Conservation (phyloP, 345 rosid species). For the Psidium friedrichsthalianum region DNA sequence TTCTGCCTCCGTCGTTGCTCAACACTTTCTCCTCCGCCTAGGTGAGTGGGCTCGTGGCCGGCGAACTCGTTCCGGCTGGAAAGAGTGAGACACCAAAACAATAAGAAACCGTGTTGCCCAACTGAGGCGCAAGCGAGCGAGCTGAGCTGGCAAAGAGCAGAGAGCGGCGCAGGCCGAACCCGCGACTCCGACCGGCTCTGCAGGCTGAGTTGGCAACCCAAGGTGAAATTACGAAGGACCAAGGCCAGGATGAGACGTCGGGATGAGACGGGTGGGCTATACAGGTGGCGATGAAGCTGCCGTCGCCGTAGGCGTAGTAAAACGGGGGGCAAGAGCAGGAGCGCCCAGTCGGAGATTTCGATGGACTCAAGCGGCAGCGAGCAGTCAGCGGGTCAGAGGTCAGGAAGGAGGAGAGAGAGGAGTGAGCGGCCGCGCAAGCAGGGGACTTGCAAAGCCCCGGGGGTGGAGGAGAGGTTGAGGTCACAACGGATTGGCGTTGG, state of each 20-base stretch:
- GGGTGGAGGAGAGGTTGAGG: slow-evolving; percentile 36
- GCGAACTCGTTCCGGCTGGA: slow-evolving; percentile 51
- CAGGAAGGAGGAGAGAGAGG: slow-evolving; percentile 50
- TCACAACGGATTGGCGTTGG: slow-evolving; percentile 15
- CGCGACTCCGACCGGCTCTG: slow-evolving; percentile 95
- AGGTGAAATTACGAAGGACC: slow-evolving; percentile 53
- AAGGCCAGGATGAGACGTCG: slow-evolving; percentile 24
- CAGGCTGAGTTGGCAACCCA: slow-evolving; percentile 80
- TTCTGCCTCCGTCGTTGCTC: background rate
- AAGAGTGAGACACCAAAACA: slow-evolving; percentile 86
- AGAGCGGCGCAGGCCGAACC: slow-evolving; percentile 80
- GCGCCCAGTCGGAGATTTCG: slow-evolving; percentile 59
- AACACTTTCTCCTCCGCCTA: slow-evolving; percentile 37
- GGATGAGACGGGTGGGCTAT: slow-evolving; percentile 45
- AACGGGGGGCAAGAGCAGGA: slow-evolving; percentile 66
- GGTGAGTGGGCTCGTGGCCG: slow-evolving; percentile 80
- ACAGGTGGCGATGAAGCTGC: slow-evolving; percentile 63
- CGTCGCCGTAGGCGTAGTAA: slow-evolving; percentile 94
- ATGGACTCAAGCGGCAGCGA: slow-evolving; percentile 65
- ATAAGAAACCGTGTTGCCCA: slow-evolving; percentile 78
- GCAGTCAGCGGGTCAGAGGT: slow-evolving; percentile 81
- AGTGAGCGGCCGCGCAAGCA: slow-evolving; percentile 80
- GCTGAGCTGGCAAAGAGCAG: slow-evolving; percentile 84
- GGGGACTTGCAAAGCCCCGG: slow-evolving; percentile 42
- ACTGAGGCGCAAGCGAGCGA: slow-evolving; percentile 43